A percentile compares a stretch with the other conserved stretches of the same genome.
phyloP scores from a whole-genome alignment of 805 yeast genomes.

The Candida palmyrensis region DNA sequence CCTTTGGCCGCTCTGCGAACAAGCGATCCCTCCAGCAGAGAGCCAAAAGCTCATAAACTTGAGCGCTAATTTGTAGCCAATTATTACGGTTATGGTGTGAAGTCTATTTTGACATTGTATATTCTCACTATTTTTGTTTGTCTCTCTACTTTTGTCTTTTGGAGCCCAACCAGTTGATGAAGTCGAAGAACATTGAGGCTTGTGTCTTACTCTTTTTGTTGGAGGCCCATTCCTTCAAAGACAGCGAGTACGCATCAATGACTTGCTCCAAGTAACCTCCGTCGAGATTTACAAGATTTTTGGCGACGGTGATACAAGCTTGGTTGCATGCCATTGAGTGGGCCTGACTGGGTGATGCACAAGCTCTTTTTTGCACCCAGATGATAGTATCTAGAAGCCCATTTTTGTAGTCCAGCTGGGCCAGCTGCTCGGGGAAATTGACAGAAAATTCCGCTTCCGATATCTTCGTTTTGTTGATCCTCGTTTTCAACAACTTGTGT shows the following conservation, averaged over 20 bases:
- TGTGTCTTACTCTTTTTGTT: constrained; percentile 42
- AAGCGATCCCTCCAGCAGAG: no score
- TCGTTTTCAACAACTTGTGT: constrained; percentile 61
- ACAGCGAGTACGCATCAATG: constrained; percentile 49
- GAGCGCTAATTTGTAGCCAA: no score
- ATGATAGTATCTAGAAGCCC: constrained; percentile 25
- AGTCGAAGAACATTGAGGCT: constrained; percentile 63
- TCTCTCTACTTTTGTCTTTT: no score
- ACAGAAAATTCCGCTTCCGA: constrained; percentile 13
- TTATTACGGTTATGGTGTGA: no score
- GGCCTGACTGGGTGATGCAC: constrained; percentile 43
- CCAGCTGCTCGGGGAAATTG: constrained; percentile 12
- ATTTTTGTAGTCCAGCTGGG: constrained; percentile 12
- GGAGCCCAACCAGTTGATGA: constrained; percentile 74
- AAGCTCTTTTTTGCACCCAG: constrained; percentile 41
- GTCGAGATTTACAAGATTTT: constrained; percentile 41
- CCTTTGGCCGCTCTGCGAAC: no score
- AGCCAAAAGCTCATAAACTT: no score
- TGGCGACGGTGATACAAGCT: constrained; percentile 60
- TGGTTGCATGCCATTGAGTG: constrained; percentile 57
- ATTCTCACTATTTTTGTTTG: neutral
- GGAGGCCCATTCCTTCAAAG: constrained; percentile 59
- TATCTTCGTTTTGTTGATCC: constrained; percentile 47
- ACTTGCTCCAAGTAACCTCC: constrained; percentile 36
- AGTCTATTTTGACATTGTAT: no score